Evolutionary conservation across 2,329 filamentous ascomycete genomes (phyloP).

Genomic region (Rachicladosporium sp.): DNA sequence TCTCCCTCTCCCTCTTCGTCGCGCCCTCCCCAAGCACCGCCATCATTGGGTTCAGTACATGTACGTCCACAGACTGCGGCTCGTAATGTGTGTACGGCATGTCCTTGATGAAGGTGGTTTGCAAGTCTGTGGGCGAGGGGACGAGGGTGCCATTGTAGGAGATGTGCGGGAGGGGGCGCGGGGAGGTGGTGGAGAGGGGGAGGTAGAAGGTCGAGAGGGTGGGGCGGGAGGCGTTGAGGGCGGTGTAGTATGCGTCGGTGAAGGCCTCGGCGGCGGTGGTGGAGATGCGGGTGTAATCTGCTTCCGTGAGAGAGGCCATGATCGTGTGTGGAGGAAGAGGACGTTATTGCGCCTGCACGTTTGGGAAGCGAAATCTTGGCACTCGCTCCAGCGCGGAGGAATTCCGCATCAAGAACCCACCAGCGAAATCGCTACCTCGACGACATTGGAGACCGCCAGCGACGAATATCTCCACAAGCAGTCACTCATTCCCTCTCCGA

Average conservation of each 20-base stretch:
- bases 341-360: neutral
- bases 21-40: constrained; percentile 11
- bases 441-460: neutral
- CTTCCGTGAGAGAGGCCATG: constrained; percentile 19
- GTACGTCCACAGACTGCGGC: constrained; percentile 62
- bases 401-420: too few relatives aligned
- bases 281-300: constrained; percentile 17
- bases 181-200: constrained; percentile 39
- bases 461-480: neutral
- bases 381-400: too few relatives aligned
- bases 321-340: neutral
- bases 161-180: constrained; percentile 49
- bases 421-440: constrained; percentile 2
- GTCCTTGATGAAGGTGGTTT: constrained; percentile 55
- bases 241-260: constrained; percentile 60
- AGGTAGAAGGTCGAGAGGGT: constrained; percentile 58
- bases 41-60: constrained; percentile 55
- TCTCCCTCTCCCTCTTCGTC: constrained; percentile 30
- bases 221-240: constrained; percentile 49
- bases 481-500: neutral
- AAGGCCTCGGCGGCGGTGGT: constrained; percentile 57
- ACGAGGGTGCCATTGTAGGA: constrained; percentile 66
- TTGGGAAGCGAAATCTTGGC: neutral
- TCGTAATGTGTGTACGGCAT: constrained; percentile 56
- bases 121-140: constrained; percentile 50